Evolutionary conservation across 257 asterid species (phyloP).

Genomic region (Gardenia jasminoides): DNA sequence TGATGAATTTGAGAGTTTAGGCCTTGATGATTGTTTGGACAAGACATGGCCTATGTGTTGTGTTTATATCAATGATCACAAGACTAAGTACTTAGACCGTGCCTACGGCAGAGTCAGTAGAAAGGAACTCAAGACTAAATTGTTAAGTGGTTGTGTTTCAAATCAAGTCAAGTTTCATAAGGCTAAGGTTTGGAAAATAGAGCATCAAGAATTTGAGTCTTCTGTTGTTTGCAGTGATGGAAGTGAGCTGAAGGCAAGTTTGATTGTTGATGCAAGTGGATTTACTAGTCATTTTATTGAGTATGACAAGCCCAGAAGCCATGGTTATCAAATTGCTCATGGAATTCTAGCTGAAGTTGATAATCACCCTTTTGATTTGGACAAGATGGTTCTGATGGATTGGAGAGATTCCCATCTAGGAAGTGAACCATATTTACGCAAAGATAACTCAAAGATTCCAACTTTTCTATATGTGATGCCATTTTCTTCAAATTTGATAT

Average conservation of each 20-base stretch:
- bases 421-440: constrained; percentile 69
- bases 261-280: constrained; percentile 91
- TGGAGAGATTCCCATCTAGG: constrained; percentile 95
- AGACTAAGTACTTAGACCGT: constrained; percentile 65
- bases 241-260: constrained; percentile 49
- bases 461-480: constrained; percentile 92
- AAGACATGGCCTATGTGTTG: constrained; percentile 68
- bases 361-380: constrained; percentile 78
- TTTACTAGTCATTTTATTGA: constrained; percentile 56
- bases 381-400: constrained; percentile 91
- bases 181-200: constrained; percentile 66
- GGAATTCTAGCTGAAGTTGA: constrained; percentile 87
- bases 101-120: constrained; percentile 75
- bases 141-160: constrained; percentile 52
- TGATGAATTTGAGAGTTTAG: constrained; percentile 76
- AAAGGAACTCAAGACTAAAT: constrained; percentile 52
- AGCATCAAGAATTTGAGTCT: constrained; percentile 76
- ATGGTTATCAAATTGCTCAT: constrained; percentile 85
- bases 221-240: constrained; percentile 72
- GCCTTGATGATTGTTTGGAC: constrained; percentile 69
- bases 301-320: constrained; percentile 70
- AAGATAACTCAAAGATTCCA: constrained; percentile 48
- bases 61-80: constrained; percentile 53
- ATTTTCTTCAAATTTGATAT: constrained; percentile 64
- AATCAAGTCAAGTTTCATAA: constrained; percentile 60